Evolutionary conservation across 345 rosid genomes (phyloP).

Genomic region (Eutrema heterophyllum): DNA sequence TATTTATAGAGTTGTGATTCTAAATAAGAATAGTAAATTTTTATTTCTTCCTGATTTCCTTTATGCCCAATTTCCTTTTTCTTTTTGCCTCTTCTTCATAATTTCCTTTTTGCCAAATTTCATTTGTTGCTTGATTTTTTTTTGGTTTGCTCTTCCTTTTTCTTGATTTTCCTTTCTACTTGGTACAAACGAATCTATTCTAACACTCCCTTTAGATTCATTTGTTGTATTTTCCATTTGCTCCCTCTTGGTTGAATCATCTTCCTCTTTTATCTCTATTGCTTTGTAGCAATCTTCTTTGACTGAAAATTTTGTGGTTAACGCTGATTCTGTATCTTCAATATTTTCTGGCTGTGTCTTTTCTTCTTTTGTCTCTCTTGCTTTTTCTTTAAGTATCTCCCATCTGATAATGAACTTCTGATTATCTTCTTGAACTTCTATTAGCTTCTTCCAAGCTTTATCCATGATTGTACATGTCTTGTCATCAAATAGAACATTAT

Average conservation of each 20-base stretch:
- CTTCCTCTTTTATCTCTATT: neutral
- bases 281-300: neutral
- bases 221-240: neutral
- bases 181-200: neutral
- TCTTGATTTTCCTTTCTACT: neutral
- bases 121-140: neutral
- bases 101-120: too few species aligned
- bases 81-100: too few species aligned
- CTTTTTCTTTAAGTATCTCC: neutral
- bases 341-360: neutral
- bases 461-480: too few species aligned
- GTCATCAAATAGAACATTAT: too few species aligned
- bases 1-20: too few species aligned
- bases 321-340: neutral
- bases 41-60: too few species aligned
- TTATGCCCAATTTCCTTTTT: too few species aligned
- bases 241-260: neutral
- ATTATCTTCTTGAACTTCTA: neutral
- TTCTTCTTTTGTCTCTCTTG: neutral
- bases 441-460: neutral
- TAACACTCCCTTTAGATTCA: neutral
- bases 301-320: neutral
- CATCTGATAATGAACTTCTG: neutral
- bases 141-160: neutral
- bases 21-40: too few species aligned